Evolutionary conservation across 441 rosid species (phyloP), one percentile per base, ranked within the genome.

Genomic region (Adansonia rubrostipa): DNA sequence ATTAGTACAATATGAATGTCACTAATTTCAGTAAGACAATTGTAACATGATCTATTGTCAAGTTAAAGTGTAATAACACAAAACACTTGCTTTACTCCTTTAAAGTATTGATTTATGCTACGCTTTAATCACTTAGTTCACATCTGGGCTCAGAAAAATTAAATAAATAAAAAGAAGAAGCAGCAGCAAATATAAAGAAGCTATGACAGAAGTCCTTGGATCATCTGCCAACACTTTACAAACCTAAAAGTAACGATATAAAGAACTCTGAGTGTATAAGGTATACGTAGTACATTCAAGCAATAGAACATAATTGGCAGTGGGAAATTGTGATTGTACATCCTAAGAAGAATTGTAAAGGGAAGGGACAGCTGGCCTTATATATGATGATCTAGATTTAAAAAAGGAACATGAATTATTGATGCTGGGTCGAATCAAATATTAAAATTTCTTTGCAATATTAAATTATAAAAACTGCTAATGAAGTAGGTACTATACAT

Each of bases 341-440:
- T 42, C 53, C 71, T 28, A 33, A 51, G 74, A 71, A 71, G 24
- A 51, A 51, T 28, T 28, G 62, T 9, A 71, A 51, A 51, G 45
- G 45, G 24, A 71, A 51, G 74, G 71, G 11, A 50, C 51, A 24
- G 74, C 60, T 70, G 33, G 13, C 51, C 40, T 50, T 14, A 70
- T 13, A 5, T 48, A 28, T 48, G 28, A 69, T 48, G 22, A 51
- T 51, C 44, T 70, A 70, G 60, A 70, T 50, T 50, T 50, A 4
- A 50, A 48, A 69, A 69, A 15, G 17, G 40, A 54, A n/a, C 22
- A 50, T 50, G 22, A 24, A 50, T 50, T 24, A 64, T 33, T 36
- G 69, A 36, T 50, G 20, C 50, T 50, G 45, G 44, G 74, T 50
- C 4, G 3, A 70, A 50, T 50, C 58, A 70, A 70, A 19, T 67